Conservation (phyloP, 257 asterid species). For the Fraxinus excelsior region DNA sequence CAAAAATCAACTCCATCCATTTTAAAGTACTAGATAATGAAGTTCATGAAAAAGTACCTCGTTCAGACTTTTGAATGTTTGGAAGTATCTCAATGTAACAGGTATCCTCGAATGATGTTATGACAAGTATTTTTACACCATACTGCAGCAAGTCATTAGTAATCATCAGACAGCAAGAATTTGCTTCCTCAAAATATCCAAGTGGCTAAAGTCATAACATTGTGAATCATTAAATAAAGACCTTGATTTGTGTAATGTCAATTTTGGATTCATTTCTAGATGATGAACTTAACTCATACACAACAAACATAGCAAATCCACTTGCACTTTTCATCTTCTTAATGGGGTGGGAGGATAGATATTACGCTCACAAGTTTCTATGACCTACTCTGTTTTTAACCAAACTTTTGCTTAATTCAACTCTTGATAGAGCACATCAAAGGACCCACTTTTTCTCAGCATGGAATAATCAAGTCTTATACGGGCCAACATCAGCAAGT, state of each 20-base stretch:
- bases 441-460: not conserved
- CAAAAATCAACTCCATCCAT: not conserved
- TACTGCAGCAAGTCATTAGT: constrained; percentile 65
- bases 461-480: not conserved
- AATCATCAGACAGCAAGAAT: constrained; percentile 26
- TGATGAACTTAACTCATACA: not conserved
- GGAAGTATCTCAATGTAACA: constrained; percentile 97
- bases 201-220: not conserved
- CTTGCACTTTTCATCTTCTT: not conserved
- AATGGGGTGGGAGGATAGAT: not conserved
- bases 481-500: not conserved
- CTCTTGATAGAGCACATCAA: not conserved
- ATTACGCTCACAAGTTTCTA: not conserved
- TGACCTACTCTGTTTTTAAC: not conserved
- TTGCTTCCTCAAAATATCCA: not conserved
- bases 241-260: not conserved
- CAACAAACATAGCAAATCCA: not conserved
- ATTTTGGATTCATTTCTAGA: not conserved
- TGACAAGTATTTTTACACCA: constrained; percentile 85
- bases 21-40: not conserved
- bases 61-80: constrained; percentile 75
- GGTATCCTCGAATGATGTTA: constrained; percentile 92
- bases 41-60: constrained; percentile 55
- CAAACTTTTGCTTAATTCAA: not conserved
- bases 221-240: not conserved